Evolutionary conservation across 371 early-diverging fungal genomes (phyloP).

Genomic region (Saksenaea oblongispora): DNA sequence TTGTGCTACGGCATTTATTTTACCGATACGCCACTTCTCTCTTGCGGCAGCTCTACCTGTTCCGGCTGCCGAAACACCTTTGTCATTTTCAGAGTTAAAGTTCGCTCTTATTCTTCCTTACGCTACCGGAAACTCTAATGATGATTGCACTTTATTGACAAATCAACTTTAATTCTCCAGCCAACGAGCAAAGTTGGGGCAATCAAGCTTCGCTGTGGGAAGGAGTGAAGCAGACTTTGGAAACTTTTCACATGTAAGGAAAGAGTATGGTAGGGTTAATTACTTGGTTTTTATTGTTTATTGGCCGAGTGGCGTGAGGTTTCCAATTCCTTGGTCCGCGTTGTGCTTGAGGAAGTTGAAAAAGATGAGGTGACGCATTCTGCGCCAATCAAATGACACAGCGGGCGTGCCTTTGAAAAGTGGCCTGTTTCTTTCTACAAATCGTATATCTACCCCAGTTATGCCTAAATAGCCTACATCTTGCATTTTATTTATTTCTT

Average conservation of each 20-base stretch:
- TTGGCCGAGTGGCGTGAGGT: constrained; percentile 5
- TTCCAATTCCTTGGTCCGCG: neutral
- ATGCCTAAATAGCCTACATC: constrained; percentile 2
- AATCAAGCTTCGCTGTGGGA: neutral
- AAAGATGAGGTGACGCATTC: constrained; percentile 18
- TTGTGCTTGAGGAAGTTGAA: constrained; percentile 9
- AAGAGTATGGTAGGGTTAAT: neutral
- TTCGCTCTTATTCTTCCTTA: neutral
- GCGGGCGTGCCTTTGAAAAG: neutral
- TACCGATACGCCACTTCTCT: neutral
- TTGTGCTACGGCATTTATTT: neutral
- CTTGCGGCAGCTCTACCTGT: neutral
- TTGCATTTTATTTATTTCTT: neutral
- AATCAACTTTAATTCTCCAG: neutral
- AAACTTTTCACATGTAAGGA: constrained; percentile 3
- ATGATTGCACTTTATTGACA: neutral
- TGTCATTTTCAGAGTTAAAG: neutral
- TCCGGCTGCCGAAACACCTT: neutral
- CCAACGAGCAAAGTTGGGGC: neutral
- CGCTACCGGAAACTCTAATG: neutral
- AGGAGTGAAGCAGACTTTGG: neutral
- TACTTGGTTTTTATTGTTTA: constrained; percentile 4
- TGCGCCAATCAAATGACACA: constrained; percentile 12
- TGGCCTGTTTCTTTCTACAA: constrained; percentile 14
- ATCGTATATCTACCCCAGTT: neutral